A percentile compares a stretch with the other conserved stretches of the same genome.
phyloP scores from a whole-genome alignment of 371 early-diverging fungal genomes.

The Circinella minor region DNA sequence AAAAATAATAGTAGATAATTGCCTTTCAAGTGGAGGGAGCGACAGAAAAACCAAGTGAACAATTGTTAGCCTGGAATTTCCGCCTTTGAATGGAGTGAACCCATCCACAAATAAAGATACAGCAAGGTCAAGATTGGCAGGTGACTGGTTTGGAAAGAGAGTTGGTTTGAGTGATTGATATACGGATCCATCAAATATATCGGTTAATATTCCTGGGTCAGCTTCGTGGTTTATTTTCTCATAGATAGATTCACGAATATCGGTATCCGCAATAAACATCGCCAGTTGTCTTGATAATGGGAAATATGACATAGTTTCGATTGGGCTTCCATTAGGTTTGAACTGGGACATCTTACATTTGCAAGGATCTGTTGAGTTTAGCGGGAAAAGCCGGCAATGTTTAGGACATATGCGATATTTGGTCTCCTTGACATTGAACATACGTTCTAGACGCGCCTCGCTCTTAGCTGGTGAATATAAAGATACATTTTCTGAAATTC shows the following conservation, averaged over 20 bases:
- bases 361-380: neutral
- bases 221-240: neutral
- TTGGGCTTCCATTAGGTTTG: neutral
- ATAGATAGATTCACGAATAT: neutral
- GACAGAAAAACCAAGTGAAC: conserved; percentile 6
- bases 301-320: conserved; percentile 5
- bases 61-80: neutral
- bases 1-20: too few species aligned
- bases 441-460: neutral
- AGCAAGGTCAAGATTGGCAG: neutral
- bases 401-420: neutral
- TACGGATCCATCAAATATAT: neutral
- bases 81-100: neutral
- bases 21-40: conserved; percentile 6
- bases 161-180: neutral
- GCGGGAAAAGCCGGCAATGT: conserved; percentile 2
- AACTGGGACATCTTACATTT: neutral
- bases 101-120: conserved; percentile 10
- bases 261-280: neutral
- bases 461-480: neutral
- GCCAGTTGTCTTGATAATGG: neutral
- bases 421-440: neutral
- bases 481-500: too few species aligned
- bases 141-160: neutral
- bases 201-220: neutral